Conservation (phyloP, 345 rosid genomes). For the Eutrema heterophyllum region DNA sequence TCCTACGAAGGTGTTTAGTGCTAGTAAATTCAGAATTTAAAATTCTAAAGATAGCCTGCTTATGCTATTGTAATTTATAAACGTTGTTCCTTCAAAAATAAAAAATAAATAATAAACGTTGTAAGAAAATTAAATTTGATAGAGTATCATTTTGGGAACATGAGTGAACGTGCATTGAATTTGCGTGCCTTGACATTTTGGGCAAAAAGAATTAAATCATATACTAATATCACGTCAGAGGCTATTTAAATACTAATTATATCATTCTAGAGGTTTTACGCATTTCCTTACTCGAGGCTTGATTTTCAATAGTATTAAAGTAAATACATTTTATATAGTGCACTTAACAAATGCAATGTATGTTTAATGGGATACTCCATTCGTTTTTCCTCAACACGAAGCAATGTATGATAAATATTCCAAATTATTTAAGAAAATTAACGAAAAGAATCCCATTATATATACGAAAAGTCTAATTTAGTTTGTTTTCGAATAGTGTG, state of each 20-base stretch:
- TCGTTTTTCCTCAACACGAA: background rate
- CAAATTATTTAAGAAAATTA: background rate
- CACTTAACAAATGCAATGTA: background rate
- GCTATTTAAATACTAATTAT: background rate
- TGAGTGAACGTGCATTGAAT: constrained; percentile 30
- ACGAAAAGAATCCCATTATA: background rate
- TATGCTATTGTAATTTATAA: constrained; percentile 12
- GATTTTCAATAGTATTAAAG: background rate
- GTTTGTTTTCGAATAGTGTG: background rate
- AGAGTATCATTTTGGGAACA: constrained; percentile 30
- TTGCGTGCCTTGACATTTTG: constrained; percentile 33
- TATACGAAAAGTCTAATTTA: background rate
- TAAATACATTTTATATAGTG: background rate
- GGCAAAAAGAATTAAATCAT: constrained; percentile 14
- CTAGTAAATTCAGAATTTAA: no score
- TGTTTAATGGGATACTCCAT: background rate
- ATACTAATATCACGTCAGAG: constrained; percentile 23
- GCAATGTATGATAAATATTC: background rate
- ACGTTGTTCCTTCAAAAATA: no score
- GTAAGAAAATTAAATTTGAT: constrained; percentile 10
- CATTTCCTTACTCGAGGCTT: background rate
- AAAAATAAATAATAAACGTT: background rate
- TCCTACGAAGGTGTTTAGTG: constrained; percentile 2
- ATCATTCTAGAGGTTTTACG: background rate
- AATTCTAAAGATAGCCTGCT: constrained; percentile 19